phyloP scores from a whole-genome alignment of 129 eudicot species.

The Glebionis coronaria region DNA sequence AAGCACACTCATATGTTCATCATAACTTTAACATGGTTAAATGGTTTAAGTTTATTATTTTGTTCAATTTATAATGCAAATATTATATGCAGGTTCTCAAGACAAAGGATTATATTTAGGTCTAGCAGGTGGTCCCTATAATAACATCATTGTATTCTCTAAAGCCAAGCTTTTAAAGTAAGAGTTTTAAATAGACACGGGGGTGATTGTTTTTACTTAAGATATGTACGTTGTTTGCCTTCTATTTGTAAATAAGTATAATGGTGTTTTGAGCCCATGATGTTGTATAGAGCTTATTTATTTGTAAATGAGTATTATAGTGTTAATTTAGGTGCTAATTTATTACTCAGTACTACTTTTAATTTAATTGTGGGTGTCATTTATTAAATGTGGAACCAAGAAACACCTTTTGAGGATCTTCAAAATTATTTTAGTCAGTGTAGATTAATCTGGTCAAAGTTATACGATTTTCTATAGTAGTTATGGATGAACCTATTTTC shows the following conservation, averaged over 20 bases:
- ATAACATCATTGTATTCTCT: constrained; percentile 57
- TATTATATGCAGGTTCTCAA: constrained; percentile 62
- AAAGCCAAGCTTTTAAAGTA: constrained; percentile 65
- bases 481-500: too few species aligned
- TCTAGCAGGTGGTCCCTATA: constrained; percentile 60
- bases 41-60: not conserved
- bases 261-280: constrained; percentile 25
- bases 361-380: constrained; percentile 6
- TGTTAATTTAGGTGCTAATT: constrained; percentile 31
- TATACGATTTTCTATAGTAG: too few species aligned
- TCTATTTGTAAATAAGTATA: constrained; percentile 11
- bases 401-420: not conserved
- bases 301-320: constrained; percentile 32
- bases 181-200: constrained; percentile 41
- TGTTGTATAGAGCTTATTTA: constrained; percentile 33
- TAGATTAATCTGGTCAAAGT: too few species aligned
- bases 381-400: not conserved
- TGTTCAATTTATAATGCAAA: not conserved
- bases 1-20: constrained; percentile 62
- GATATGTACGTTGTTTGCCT: constrained; percentile 42
- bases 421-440: too few species aligned
- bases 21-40: not conserved
- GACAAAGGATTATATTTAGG: constrained; percentile 84
- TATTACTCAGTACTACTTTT: constrained; percentile 1
- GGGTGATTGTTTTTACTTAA: constrained; percentile 19